These are phyloP conservation scores for Candida maesae DNA, from an alignment of 805 yeast genomes.

Conservation along the genomic window DNA sequence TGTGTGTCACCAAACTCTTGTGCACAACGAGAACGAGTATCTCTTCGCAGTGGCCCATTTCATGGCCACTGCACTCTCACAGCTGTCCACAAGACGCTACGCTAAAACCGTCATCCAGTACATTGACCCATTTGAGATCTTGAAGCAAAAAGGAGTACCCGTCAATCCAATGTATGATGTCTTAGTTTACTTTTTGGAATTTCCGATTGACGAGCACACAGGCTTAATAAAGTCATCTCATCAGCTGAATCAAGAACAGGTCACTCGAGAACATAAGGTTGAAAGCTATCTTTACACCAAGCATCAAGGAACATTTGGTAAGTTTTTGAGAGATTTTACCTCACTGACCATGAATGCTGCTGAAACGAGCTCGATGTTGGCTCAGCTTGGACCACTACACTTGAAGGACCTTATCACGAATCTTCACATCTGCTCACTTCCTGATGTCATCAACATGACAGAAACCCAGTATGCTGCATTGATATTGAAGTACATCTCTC, in stretches of 20 bases:
- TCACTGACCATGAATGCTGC: not conserved
- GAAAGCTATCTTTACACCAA: constrained; percentile 24
- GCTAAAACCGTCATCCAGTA: not conserved
- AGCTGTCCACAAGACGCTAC: not conserved
- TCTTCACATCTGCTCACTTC: not conserved
- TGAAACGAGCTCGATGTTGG: not conserved
- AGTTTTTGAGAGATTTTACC: not conserved
- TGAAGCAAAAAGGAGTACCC: not conserved
- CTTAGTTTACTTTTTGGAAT: constrained; percentile 29
- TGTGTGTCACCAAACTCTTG: not conserved
- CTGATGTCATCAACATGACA: too few species aligned
- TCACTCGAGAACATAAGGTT: constrained; percentile 17
- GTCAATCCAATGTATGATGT: not conserved
- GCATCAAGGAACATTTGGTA: constrained; percentile 19
- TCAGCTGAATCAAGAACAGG: constrained; percentile 9
- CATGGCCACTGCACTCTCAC: not conserved
- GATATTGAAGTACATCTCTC: not conserved
- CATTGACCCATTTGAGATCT: not conserved
- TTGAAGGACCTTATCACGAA: not conserved
- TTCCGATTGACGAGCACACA: constrained; percentile 41
- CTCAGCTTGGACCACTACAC: not conserved
- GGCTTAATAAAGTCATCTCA: constrained; percentile 28
- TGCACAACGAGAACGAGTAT: not conserved
- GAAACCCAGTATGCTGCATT: not conserved
- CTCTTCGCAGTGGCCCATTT: not conserved